Conservation (phyloP, 495 filamentous ascomycete genomes). For the Cairneyella variabilis region DNA sequence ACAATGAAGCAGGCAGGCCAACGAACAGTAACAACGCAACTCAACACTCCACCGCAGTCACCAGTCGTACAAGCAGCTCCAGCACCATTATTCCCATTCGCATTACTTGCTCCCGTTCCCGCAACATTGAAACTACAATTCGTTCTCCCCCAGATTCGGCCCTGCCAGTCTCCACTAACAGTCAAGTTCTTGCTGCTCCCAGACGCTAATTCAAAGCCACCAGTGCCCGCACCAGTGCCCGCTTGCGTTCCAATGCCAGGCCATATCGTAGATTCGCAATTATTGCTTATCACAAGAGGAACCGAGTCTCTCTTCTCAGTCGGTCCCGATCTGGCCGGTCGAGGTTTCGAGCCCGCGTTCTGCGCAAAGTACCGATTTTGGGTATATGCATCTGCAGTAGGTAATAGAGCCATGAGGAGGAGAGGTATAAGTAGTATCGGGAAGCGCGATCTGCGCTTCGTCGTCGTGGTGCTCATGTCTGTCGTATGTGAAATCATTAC, state of each 20-base stretch:
- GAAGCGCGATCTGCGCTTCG: constrained; percentile 31
- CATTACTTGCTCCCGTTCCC: constrained; percentile 45
- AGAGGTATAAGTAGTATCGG: constrained; percentile 71
- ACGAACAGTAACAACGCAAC: constrained; percentile 61
- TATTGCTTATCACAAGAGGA: constrained; percentile 51
- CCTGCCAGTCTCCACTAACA: constrained; percentile 69
- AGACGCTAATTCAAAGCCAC: constrained; percentile 60
- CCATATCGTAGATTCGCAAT: constrained; percentile 62
- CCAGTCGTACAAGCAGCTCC: constrained; percentile 64
- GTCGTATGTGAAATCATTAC: background rate
- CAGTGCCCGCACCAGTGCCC: constrained; percentile 55
- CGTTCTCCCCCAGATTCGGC: constrained; percentile 75
- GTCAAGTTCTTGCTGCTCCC: constrained; percentile 46
- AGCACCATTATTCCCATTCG: constrained; percentile 34
- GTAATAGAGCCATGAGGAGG: constrained; percentile 7
- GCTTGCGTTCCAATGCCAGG: constrained; percentile 66
- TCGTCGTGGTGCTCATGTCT: constrained; percentile 1
- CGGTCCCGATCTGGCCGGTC: constrained; percentile 17
- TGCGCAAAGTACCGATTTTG: constrained; percentile 13
- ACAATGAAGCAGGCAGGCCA: background rate
- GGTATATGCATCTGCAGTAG: constrained; percentile 2
- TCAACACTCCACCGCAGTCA: constrained; percentile 64
- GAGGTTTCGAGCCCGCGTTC: constrained; percentile 11
- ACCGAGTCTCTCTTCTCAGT: constrained; percentile 19
- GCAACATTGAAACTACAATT: constrained; percentile 70